These are phyloP conservation scores for Lolium perenne DNA, from an alignment of 176 grass and related monocot genomes.

Conservation along the genomic window DNA sequence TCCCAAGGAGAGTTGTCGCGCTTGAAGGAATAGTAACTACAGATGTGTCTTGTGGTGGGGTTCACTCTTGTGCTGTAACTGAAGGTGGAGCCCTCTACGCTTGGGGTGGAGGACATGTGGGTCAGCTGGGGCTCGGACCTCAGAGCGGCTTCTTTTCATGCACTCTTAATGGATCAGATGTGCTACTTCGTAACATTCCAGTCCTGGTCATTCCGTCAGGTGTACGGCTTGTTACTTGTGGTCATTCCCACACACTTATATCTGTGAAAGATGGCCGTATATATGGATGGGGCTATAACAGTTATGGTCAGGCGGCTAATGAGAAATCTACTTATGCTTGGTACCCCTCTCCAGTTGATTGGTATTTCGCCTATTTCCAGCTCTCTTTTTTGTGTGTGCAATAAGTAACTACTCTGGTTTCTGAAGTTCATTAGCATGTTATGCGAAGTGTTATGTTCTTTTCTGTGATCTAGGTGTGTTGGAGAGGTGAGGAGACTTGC, in stretches of 20 bases:
- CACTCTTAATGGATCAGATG: constrained; percentile 57
- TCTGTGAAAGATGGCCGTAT: constrained; percentile 82
- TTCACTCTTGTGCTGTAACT: constrained; percentile 91
- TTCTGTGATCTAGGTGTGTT: constrained; percentile 65
- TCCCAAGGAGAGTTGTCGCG: constrained; percentile 78
- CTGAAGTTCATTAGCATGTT: constrained; percentile 7
- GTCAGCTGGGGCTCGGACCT: constrained; percentile 77
- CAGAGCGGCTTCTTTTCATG: constrained; percentile 70
- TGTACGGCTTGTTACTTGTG: constrained; percentile 75
- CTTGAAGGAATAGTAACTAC: constrained; percentile 65
- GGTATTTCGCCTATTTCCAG: constrained; percentile 47
- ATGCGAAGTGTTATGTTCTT: background rate
- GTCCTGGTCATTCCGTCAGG: constrained; percentile 67
- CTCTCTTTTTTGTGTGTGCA: background rate
- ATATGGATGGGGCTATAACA: constrained; percentile 97
- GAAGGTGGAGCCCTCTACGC: constrained; percentile 74
- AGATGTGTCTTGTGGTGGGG: constrained; percentile 87
- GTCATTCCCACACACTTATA: constrained; percentile 92
- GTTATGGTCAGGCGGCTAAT: constrained; percentile 91
- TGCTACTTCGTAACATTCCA: constrained; percentile 76
- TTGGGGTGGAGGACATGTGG: constrained; percentile 81
- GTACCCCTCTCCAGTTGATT: constrained; percentile 94
- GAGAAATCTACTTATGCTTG: constrained; percentile 82
- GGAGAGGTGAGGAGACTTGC: constrained; percentile 87
- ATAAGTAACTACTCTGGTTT: constrained; percentile 2